Base-by-base conservation (phyloP, 2,329 filamentous ascomycete species). In the Pseudogymnoascus sp. region DNA sequence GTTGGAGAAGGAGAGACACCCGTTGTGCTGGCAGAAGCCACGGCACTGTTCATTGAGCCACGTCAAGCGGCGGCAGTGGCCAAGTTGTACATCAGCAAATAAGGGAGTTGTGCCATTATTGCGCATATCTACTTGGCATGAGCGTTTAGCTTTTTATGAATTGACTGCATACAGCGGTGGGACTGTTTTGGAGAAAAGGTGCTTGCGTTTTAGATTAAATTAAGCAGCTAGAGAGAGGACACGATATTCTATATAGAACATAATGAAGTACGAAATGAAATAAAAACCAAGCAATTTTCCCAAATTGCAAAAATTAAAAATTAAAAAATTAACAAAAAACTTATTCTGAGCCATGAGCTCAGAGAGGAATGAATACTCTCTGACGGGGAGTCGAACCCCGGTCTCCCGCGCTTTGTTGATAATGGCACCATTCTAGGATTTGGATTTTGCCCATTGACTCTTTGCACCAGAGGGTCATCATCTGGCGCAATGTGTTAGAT, bases 1-100 rank as follows among this genome's bases (percentile, higher is more conserved):
- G 84, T 84, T 26, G 79, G 78, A 68, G 80, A 85, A 35, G 84
- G 85, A 7, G 82, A 87, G 75, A 79, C 82, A 69, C 86, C 87
- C 0, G 76, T 82, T 14, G 82, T 93, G 59, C 75, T 97, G 64
- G 91, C 89, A 6, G 90, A 96, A 76, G 93, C 91, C 0, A 89
- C 89, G 72, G 92, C 89, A 2, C 77, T 99, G 68, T 98, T 96
- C 74, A 84, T 98, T 70, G 91, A 95, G 76, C 93, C 93, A 28
- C 93, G 86, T 75, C 84, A 90, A 73, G 92, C 92, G 65, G 84
- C 85, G 74, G 88, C 19, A 4, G 6, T 60, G 19, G 5, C 1
- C 11, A 26, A n/a, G 59, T 10, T 60, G 59, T 22, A 12, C 33
- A 22, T 35, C 26, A 24, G 12, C 91, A 78, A 75, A 86, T 82